Evolutionary conservation across 2,329 filamentous ascomycete species (phyloP), one percentile per base, ranked within the genome.

Genomic region (Arthrocladium fulminans): DNA sequence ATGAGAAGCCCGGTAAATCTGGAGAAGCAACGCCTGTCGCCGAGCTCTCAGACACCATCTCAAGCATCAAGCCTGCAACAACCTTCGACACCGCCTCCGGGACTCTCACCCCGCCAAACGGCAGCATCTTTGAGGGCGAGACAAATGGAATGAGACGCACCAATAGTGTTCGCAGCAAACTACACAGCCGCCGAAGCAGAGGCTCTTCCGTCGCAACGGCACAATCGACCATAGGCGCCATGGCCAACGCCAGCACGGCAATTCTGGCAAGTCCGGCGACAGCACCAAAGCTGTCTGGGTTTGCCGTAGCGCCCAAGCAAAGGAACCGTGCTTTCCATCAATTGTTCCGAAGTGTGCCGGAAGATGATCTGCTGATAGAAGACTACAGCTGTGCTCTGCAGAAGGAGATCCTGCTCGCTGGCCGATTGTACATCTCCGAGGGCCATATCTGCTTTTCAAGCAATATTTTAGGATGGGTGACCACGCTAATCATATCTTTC

Each of bases 371-470:
- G 62, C 75, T 98, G 22, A 97, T 98, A 56, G 92, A 98, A 63
- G 92, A 98, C 65, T 98, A 97, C 66, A 96, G 92, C 65, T 96
- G 92, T 64, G 92, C 92, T 3, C 67, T 98, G 51, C 92, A 98
- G 66, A 81, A 89, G 56, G 94, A 98, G 63, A 98, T 98, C 52
- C 77, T 98, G 29, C 81, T 94, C 5, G 92, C 96, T 57, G 92
- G 92, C 4, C 80, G 92, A 34, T 76, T 98, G 12, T 98, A 98
- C 61, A 87, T 98, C 35, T 97, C 92, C 0, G 92, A 98, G 68
- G 89, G 90, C 9, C 90, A 98, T 63, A 80, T 98, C 40, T 98
- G 92, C 71, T 98, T 98, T 68, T 96, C 89, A 61, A 97, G 92
- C 72, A 98, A 98, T 63, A 98, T 98, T 56, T 79, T 98, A 40